Conservation (phyloP, 2,329 filamentous ascomycete genomes). For the Talaromyces pinophilus region DNA sequence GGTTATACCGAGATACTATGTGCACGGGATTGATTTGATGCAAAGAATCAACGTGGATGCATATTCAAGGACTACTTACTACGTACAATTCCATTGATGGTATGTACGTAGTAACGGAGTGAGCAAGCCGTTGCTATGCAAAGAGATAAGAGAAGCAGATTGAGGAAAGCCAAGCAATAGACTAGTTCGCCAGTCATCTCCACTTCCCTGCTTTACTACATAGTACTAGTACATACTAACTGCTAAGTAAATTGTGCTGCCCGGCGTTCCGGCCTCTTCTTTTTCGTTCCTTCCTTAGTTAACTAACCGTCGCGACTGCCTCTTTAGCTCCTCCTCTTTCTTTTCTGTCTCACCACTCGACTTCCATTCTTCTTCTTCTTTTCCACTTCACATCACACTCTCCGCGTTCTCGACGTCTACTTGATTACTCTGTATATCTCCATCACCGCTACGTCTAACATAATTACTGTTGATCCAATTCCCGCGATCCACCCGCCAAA, state of each 20-base stretch:
- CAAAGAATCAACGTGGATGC: background rate
- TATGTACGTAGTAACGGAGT: background rate
- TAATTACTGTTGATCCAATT: conserved; percentile 15
- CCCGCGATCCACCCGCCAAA: conserved; percentile 16
- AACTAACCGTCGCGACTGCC: background rate
- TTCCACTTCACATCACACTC: background rate
- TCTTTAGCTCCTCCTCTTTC: conserved; percentile 11
- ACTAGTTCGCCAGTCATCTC: background rate
- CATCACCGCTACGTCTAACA: background rate
- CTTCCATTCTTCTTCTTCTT: background rate
- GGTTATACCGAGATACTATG: background rate
- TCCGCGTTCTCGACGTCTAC: background rate
- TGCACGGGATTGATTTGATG: background rate
- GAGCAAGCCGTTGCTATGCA: background rate
- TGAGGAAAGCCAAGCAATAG: conserved; percentile 3
- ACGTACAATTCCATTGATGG: background rate
- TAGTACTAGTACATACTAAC: background rate
- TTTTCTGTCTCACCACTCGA: background rate
- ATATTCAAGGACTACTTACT: background rate
- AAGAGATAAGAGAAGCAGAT: background rate
- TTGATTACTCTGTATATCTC: background rate
- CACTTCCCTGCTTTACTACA: background rate
- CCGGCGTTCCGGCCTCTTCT: conserved; percentile 15
- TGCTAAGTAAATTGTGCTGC: background rate
- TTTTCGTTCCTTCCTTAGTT: conserved; percentile 7